phyloP scores from a whole-genome alignment of 805 yeast genomes.

The Starmerella cellae region DNA sequence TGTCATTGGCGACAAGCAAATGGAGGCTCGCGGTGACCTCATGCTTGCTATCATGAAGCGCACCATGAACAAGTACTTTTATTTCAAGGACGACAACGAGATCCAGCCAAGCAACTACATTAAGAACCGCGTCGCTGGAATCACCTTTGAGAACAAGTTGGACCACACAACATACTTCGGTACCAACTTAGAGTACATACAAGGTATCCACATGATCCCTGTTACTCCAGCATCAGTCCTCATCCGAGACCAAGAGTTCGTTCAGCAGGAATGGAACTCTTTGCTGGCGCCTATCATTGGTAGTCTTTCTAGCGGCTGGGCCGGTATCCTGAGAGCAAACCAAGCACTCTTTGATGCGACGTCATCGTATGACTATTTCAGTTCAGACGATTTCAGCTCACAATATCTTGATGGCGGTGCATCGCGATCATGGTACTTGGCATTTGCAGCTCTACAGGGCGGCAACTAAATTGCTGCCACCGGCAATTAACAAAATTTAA shows the following conservation, averaged over 20 bases:
- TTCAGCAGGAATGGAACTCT: constrained; percentile 46
- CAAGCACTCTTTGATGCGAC: constrained; percentile 60
- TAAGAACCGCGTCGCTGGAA: constrained; percentile 61
- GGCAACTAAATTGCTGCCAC: no score
- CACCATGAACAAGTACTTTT: constrained; percentile 44
- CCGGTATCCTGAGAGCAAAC: constrained; percentile 57
- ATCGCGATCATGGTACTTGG: constrained; percentile 73
- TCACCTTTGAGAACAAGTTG: constrained; percentile 60
- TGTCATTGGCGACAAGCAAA: constrained; percentile 39
- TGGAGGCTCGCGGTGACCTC: constrained; percentile 48
- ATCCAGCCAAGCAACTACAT: constrained; percentile 43
- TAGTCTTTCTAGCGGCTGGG: constrained; percentile 41
- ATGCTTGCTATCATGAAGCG: constrained; percentile 46
- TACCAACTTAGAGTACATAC: constrained; percentile 48
- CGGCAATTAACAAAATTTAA: no score
- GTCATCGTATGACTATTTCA: constrained; percentile 48
- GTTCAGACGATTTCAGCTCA: constrained; percentile 40
- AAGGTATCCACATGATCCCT: constrained; percentile 74
- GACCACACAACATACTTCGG: constrained; percentile 70
- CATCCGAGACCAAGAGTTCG: constrained; percentile 40
- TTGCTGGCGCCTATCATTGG: constrained; percentile 36
- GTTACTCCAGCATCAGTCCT: constrained; percentile 48
- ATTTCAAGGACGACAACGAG: constrained; percentile 37
- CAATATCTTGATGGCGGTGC: constrained; percentile 67
- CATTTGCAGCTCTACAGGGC: constrained; percentile 42